Conservation (phyloP, 176 grass and related monocot genomes). For the Panicum miliaceum region DNA sequence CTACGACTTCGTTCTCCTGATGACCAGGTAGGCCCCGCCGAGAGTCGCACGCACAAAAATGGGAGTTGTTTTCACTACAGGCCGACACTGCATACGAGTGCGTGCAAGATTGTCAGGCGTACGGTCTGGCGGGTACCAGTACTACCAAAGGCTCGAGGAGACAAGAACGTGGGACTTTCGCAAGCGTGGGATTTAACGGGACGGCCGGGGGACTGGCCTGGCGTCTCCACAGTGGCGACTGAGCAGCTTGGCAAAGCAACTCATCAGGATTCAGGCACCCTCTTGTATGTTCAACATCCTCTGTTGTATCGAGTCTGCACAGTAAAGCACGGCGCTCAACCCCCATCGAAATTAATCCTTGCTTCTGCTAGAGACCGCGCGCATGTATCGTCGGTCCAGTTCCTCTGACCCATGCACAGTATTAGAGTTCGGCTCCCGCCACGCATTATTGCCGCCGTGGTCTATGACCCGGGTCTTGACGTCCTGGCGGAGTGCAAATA, state of each 20-base stretch:
- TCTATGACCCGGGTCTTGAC: not conserved
- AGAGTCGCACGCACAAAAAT: not conserved
- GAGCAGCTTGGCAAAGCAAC: too few species aligned
- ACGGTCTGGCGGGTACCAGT: not conserved
- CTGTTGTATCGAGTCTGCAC: too few species aligned
- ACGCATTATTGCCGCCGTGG: not conserved
- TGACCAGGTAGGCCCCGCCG: not conserved
- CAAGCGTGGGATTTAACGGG: not conserved
- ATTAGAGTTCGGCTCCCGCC: too few species aligned
- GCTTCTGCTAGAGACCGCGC: too few species aligned
- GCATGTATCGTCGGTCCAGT: too few species aligned
- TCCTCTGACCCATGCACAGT: too few species aligned
- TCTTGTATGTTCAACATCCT: too few species aligned
- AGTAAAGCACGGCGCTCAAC: too few species aligned
- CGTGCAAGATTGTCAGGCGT: not conserved
- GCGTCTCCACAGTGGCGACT: too few species aligned
- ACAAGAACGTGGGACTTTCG: slow-evolving; percentile 2
- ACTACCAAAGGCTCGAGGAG: not conserved
- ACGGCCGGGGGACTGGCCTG: too few species aligned
- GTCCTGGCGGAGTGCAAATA: not conserved
- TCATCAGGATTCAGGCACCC: too few species aligned
- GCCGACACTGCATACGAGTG: not conserved
- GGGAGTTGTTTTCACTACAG: not conserved
- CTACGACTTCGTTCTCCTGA: not conserved
- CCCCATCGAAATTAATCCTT: too few species aligned